These are phyloP conservation scores for Prunus davidiana DNA, from an alignment of 306 rosid genomes.

Conservation along the genomic window DNA sequence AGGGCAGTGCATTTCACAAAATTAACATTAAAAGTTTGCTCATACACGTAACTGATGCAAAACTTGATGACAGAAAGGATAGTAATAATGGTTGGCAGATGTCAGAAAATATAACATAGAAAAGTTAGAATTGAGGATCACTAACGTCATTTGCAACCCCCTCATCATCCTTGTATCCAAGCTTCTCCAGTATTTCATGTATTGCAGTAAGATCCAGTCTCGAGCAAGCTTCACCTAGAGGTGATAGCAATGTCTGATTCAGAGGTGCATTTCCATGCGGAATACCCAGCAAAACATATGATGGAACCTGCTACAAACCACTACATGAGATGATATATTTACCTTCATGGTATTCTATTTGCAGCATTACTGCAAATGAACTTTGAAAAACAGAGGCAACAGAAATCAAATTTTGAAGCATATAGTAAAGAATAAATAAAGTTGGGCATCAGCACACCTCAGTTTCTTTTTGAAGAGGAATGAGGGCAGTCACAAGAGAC, in stretches of 20 bases:
- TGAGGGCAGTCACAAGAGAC: constrained; percentile 71
- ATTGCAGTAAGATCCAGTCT: constrained; percentile 91
- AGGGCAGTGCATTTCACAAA: background rate
- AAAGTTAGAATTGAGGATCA: constrained; percentile 12
- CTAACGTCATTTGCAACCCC: constrained; percentile 94
- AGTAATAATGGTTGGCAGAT: background rate
- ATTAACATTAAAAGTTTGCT: background rate
- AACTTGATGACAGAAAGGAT: background rate
- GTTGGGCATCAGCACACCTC: constrained; percentile 40
- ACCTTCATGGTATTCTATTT: constrained; percentile 7
- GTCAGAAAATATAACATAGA: background rate
- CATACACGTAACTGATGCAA: background rate
- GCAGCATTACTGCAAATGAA: background rate
- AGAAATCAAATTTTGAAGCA: constrained; percentile 23
- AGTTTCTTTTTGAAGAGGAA: constrained; percentile 85
- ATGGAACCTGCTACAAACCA: constrained; percentile 59
- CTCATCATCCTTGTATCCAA: constrained; percentile 95
- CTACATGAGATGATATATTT: constrained; percentile 20
- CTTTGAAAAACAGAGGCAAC: constrained; percentile 22
- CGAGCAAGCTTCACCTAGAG: constrained; percentile 90
- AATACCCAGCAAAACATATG: constrained; percentile 73
- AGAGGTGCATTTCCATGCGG: constrained; percentile 47
- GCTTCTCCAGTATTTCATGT: constrained; percentile 80
- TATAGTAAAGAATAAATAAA: constrained; percentile 4
- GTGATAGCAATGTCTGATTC: constrained; percentile 62